Conservation (phyloP, 208 protist genomes). For the Wallacemonas rigidus region DNA sequence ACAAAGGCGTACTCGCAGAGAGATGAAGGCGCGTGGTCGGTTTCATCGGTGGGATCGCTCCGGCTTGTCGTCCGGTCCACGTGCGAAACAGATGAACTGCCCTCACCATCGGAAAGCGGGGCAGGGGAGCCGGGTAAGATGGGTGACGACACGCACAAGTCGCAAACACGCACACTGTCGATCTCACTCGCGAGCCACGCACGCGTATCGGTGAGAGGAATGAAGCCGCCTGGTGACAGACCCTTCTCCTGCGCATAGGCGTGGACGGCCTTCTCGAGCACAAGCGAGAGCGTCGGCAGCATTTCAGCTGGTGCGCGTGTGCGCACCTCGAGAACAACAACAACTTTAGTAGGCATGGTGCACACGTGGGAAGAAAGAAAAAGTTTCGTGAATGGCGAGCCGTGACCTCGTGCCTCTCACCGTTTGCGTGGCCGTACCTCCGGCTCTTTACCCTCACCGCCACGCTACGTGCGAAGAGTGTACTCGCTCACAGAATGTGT, state of each 20-base stretch:
- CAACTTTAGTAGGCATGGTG: background rate
- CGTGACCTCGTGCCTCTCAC: too few species aligned
- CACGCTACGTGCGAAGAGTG: too few species aligned
- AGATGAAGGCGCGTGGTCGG: background rate
- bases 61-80: too few species aligned
- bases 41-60: too few species aligned
- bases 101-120: background rate
- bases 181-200: conserved; percentile 6
- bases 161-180: conserved; percentile 6
- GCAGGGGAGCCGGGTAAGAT: background rate
- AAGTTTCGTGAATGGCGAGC: too few species aligned
- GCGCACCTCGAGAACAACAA: conserved; percentile 56
- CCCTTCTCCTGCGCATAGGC: background rate
- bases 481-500: too few species aligned
- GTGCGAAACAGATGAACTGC: background rate
- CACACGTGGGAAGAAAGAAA: background rate
- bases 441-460: too few species aligned
- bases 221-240: background rate
- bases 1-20: conserved; percentile 5
- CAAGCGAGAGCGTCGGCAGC: conserved; percentile 43
- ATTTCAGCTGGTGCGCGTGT: conserved; percentile 29
- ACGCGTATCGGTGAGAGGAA: conserved; percentile 3
- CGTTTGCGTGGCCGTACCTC: too few species aligned
- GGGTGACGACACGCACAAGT: background rate
- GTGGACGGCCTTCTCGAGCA: conserved; percentile 18